Evolutionary conservation across 2,329 filamentous ascomycete genomes (phyloP), one percentile per base, ranked within the genome.

Genomic region (Aureobasidium uvarum): DNA sequence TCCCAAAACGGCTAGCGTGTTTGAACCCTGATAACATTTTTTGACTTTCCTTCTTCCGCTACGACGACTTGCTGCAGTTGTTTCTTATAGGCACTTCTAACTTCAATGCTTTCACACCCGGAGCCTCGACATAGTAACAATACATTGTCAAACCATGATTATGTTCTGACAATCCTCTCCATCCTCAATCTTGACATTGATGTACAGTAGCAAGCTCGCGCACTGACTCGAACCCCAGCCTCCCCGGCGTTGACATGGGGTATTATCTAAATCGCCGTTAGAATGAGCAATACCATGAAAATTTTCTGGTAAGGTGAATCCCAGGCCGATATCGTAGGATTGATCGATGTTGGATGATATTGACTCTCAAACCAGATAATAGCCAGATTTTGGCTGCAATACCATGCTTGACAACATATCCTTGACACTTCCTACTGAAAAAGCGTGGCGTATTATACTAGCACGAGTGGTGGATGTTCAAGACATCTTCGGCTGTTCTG

Each of bases 181-280:
- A 2, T 31, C 20, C 16, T 7, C 25, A 5, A 31, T 45, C 39
- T 48, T 25, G 23, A 51, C 23, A 6, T 18, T 46, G 56, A 48
- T 33, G 56, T n/a, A n/a, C n/a, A n/a, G n/a, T 60, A 60, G 56
- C 43, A 60, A n/a, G 39, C 43, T 36, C 33, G 18, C 23, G 58
- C 45, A 62, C 58, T 50, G 58, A 62, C 58, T 50, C 45, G 31
- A 50, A 38, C 58, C 58, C 58, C 58, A 62, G 45, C 58, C 43
- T 51, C 45, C 31, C 58, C 58, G 58, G 58, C 56, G 56, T 48
- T 63, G 60, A 63, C 60, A 63, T 54, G 60, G 60, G 60, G 60
- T 45, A 43, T 63, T 63, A 52, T 52, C 33, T 63, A 63, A 63
- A 41, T 63, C 28, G 60, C 60, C 60, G 60, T 48, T 38, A 43